Evolutionary conservation across 148 eudicot species (phyloP), one percentile per base, ranked within the genome.

Genomic region (Fallopia convolvulus): DNA sequence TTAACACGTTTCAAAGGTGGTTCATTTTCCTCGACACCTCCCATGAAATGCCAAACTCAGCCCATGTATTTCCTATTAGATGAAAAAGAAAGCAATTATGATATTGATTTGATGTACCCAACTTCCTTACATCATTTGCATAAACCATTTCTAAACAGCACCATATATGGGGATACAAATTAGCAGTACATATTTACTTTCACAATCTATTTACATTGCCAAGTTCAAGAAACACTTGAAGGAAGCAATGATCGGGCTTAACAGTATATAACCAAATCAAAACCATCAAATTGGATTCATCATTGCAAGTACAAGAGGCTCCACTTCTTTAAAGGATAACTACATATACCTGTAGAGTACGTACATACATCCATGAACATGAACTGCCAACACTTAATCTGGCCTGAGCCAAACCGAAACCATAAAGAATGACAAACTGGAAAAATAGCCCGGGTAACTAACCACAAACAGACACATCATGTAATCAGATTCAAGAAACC

Each of bases 41-140:
- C 90, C 90, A 89, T 89, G 89, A 86, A 87, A 86, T 78, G 86
- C 78, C 83, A 74, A 77, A 85, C 46, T 89, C 84, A 89, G 89
- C 87, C 93, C 93, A 89, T 84, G 76, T 79, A 86, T 79, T 42
- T 48, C 53, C 75, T 73, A 73, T 42, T 46, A 20, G 21, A 68
- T 5, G 20, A 68, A 68, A 15, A 44, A 1, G 44, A 68, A 63
- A 63, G 70, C 70, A 32, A 68, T 68, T 32, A 68, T 63, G 2
- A 32, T 13, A 26, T 1, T 30, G 26, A 63, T 18, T 63, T 68
- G 23, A 4, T 36, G n/a, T 15, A 7, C 72, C 72, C 70, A 30
- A 26, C 63, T 21, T 58, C 40, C 41, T 2, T 63, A 14, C 40
- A 32, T 2, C 70, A 63, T 61, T 23, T 61, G 5, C 68, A 23